Evolutionary conservation across 169 alveolate genomes (phyloP), one percentile per base, ranked within the genome.

Genomic region (Neospora caninum): DNA sequence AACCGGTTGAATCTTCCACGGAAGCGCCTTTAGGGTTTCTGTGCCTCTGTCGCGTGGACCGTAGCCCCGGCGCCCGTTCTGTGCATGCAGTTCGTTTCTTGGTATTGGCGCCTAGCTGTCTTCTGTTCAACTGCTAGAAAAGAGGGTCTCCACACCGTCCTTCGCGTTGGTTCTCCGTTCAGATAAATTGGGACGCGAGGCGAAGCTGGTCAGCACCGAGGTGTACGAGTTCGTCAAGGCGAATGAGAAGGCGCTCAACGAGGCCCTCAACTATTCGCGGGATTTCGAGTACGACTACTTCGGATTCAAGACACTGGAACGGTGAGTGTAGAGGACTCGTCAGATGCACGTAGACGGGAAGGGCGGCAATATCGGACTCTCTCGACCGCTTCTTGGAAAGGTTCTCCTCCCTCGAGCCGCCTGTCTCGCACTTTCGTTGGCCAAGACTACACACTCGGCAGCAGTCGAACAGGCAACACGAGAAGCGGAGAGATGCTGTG

Each of bases 281-380:
- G 99, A 99, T 95, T 98, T 98, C 94, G 98, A 98, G 96, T 99
- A 98, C 95, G 99, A 99, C 95, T 99, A 98, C 96, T 99, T 99
- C 96, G 99, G 99, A 20, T 98, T 99, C 97, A 99, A 99, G 94
- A 99, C 99, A n/a, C 96, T 99, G 91, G 99, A 99, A 96, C 95
- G 98, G 88, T 86, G 36, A 27, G 87, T 41, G 27, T 13, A 67
- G 58, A 41, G 27, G 27, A 13, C 29, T 38, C 13, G 64, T 42
- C 70, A 0, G 69, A n/a, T n/a, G n/a, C n/a, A n/a, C n/a, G n/a
- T n/a, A n/a, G n/a, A n/a, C n/a, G n/a, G n/a, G n/a, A n/a, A n/a
- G n/a, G n/a, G n/a, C n/a, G n/a, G n/a, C n/a, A n/a, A n/a, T n/a
- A n/a, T n/a, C n/a, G n/a, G n/a, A n/a, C n/a, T n/a, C n/a, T n/a